Base-by-base conservation (phyloP, 345 rosid genomes). In the Syzygium aromaticum region DNA sequence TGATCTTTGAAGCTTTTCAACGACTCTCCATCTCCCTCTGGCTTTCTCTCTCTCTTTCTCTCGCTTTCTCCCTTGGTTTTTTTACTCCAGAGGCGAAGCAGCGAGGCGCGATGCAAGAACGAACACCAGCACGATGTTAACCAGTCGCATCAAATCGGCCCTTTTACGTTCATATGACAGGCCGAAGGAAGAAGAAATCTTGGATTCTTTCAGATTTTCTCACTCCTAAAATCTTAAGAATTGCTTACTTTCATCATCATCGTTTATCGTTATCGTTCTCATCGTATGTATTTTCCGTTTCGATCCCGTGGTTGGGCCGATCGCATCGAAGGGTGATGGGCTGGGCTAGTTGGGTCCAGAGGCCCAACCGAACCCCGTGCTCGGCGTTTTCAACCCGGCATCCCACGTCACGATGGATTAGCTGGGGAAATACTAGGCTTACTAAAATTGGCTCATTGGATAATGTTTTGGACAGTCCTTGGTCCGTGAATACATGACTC, bases 271-370 rank as follows among this genome's bases (percentile, higher is more conserved):
- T 16, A 30, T 64, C 0, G 17, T 64, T 1, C 43, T 40, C 43
- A 5, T 17, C 17, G 6, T 53, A 15, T 6, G 17, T 53, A 28
- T 30, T 19, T 33, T 9, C 6, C 6, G 10, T 33, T 67, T 8
- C 11, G 46, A 64, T 10, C 23, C 23, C 9, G 9, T 1, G 0
- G 3, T 17, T 33, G 23, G 2, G 19, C 23, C 25, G 2, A 2
- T 8, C 13, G 12, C 23, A 1, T 19, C 38, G 19, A 67, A 67
- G 21, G 1, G 46, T 9, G 13, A 67, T 17, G 25, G 46, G 13
- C 25, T 1, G 21, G 2, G 38, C 46, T 21, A 19, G 6, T 17
- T 33, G 46, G 46, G 23, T 67, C 23, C 3, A 1, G 19, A 67
- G 25, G 46, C 11, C 13, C 46, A 67, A 33, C 10, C 21, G 6